Conservation (phyloP, 768 basidiomycete species). For the Suillus decipiens region DNA sequence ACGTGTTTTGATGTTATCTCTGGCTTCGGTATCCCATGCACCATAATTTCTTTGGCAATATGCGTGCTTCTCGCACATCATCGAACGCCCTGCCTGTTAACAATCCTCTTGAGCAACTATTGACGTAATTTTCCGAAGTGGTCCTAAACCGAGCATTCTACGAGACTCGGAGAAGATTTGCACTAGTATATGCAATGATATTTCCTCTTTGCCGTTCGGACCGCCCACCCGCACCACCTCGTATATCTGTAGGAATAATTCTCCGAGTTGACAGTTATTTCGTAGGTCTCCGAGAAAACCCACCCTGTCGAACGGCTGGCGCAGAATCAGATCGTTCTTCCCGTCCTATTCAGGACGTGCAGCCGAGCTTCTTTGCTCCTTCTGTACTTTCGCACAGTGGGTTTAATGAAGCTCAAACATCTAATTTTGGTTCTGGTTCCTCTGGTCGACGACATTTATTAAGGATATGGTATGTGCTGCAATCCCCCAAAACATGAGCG, state of each 20-base stretch:
- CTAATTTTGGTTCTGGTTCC: not conserved
- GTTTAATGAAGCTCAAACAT: not conserved
- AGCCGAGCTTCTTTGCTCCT: conserved; percentile 1
- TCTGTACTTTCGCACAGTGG: not conserved
- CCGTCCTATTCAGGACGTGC: not conserved
- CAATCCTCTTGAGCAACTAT: not conserved
- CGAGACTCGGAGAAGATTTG: not conserved
- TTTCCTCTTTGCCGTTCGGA: not conserved
- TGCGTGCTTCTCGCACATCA: not conserved
- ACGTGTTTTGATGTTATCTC: not conserved
- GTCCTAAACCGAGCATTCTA: not conserved
- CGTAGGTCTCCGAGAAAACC: not conserved
- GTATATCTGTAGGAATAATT: not conserved
- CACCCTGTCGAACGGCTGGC: not conserved
- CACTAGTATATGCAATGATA: not conserved
- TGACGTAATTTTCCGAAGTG: not conserved
- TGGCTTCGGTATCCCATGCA: not conserved
- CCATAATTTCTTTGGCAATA: not conserved
- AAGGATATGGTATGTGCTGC: not conserved
- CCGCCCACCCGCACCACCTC: not conserved
- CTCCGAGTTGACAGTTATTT: not conserved
- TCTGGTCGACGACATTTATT: conserved; percentile 18
- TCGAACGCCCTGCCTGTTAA: not conserved
- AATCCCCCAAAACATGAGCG: conserved; percentile 27
- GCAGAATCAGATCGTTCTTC: not conserved